A percentile compares a stretch with the other conserved stretches of the same genome.
Evolutionary conservation across 495 filamentous ascomycete genomes (phyloP).

Genomic region (Xylaria bambusicola): DNA sequence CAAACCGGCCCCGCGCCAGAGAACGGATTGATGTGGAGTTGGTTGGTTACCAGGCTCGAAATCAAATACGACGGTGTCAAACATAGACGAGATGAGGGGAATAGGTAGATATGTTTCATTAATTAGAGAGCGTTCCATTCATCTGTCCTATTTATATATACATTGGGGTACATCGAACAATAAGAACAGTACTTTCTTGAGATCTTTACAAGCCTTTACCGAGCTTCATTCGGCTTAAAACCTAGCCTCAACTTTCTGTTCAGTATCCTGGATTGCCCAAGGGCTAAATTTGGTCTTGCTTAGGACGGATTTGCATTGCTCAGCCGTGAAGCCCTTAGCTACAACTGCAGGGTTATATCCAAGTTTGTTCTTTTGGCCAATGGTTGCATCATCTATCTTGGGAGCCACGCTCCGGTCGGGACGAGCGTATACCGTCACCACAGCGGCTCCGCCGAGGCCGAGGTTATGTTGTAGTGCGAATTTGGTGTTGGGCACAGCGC

Average conservation of each 20-base stretch:
- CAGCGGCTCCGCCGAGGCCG: slow-evolving; percentile 86
- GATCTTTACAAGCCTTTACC: background rate
- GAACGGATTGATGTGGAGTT: too few species aligned
- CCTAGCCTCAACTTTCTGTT: slow-evolving; percentile 64
- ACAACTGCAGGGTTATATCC: slow-evolving; percentile 94
- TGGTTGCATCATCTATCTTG: slow-evolving; percentile 55
- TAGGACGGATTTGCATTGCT: slow-evolving; percentile 69
- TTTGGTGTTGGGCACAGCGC: slow-evolving; percentile 65
- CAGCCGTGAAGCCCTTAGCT: slow-evolving; percentile 79
- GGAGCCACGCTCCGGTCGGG: slow-evolving; percentile 70
- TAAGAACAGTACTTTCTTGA: background rate
- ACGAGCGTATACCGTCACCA: slow-evolving; percentile 88
- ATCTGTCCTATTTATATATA: background rate
- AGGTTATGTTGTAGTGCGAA: slow-evolving; percentile 91
- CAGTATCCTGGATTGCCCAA: slow-evolving; percentile 74
- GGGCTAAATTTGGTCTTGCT: slow-evolving; percentile 67
- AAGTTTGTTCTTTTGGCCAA: slow-evolving; percentile 64
- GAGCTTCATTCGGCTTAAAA: slow-evolving; percentile 33
- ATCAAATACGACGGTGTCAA: too few species aligned
- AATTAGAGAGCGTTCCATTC: too few species aligned
- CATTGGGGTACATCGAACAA: background rate
- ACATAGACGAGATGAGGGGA: too few species aligned
- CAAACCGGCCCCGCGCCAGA: background rate
- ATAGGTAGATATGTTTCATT: too few species aligned
- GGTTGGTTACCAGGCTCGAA: too few species aligned